phyloP scores from a whole-genome alignment of 2,329 filamentous ascomycete genomes.

The Ophiostoma sp. region DNA sequence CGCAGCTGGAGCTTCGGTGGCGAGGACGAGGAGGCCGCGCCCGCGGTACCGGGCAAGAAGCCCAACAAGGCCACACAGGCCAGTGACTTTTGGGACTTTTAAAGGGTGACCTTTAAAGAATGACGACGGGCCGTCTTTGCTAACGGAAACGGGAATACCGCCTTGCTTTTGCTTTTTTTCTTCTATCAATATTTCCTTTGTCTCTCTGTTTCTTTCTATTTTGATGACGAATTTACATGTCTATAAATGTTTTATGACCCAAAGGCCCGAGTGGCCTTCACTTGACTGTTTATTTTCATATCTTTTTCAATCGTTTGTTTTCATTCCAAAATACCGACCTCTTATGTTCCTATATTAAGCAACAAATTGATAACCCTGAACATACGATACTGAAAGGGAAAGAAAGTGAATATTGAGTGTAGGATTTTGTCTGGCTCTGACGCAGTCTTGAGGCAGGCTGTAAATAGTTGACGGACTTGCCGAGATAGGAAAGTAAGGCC shows the following conservation, averaged over 20 bases:
- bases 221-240: conserved; percentile 21
- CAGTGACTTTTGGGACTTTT: conserved; percentile 52
- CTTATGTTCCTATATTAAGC: not conserved
- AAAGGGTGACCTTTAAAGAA: conserved; percentile 17
- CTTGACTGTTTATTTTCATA: not conserved
- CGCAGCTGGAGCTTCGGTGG: conserved; percentile 61
- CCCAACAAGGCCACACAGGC: conserved; percentile 40
- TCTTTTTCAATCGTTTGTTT: conserved; percentile 11
- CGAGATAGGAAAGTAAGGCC: not conserved
- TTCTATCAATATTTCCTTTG: conserved; percentile 2
- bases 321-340: not conserved
- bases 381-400: not conserved
- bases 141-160: not conserved
- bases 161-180: not conserved
- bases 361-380: not conserved
- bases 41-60: conserved; percentile 44
- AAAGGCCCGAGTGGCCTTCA: not conserved
- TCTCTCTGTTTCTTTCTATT: not conserved
- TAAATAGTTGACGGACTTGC: conserved; percentile 9
- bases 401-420: not conserved
- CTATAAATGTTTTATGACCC: conserved; percentile 12
- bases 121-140: not conserved
- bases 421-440: not conserved
- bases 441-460: not conserved
- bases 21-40: conserved; percentile 45